A percentile compares a stretch with the other conserved stretches of the same genome.
phyloP scores from a whole-genome alignment of 306 rosid genomes.

The Prunus armeniaca region DNA sequence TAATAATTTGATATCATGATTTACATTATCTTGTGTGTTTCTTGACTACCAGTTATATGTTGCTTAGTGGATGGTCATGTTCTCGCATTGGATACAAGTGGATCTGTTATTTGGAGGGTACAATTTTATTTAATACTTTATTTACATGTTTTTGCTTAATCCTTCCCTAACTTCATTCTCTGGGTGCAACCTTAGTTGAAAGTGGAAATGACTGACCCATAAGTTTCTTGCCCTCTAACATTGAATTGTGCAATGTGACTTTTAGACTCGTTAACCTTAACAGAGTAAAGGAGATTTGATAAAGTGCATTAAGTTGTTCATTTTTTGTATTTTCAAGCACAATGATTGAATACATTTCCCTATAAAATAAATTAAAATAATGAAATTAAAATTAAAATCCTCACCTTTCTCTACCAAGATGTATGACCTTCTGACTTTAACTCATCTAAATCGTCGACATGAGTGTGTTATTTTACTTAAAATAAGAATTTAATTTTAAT shows the following conservation, averaged over 20 bases:
- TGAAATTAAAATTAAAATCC: not conserved
- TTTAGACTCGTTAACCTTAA: not conserved
- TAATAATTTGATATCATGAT: not conserved
- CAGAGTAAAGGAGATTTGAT: not conserved
- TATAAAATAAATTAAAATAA: not conserved
- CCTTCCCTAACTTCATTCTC: not conserved
- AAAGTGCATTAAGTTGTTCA: too few species aligned
- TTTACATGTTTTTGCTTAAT: not conserved
- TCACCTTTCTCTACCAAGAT: not conserved
- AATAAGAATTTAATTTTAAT: not conserved
- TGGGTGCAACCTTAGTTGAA: not conserved
- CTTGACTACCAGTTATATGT: constrained; percentile 61
- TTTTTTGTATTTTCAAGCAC: too few species aligned
- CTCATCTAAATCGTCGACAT: not conserved
- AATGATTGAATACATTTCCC: too few species aligned
- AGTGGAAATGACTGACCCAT: not conserved
- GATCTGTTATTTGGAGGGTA: constrained; percentile 86
- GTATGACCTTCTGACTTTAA: not conserved
- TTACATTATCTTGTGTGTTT: constrained; percentile 9
- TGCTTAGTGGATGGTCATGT: constrained; percentile 89
- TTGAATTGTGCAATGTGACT: not conserved
- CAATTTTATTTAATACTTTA: not conserved
- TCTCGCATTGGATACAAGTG: constrained; percentile 59
- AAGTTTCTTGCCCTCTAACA: not conserved
- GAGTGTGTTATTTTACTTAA: not conserved